phyloP scores from a whole-genome alignment of 1,284 basidiomycete genomes.

The Cutaneotrichosporon curvatum region DNA sequence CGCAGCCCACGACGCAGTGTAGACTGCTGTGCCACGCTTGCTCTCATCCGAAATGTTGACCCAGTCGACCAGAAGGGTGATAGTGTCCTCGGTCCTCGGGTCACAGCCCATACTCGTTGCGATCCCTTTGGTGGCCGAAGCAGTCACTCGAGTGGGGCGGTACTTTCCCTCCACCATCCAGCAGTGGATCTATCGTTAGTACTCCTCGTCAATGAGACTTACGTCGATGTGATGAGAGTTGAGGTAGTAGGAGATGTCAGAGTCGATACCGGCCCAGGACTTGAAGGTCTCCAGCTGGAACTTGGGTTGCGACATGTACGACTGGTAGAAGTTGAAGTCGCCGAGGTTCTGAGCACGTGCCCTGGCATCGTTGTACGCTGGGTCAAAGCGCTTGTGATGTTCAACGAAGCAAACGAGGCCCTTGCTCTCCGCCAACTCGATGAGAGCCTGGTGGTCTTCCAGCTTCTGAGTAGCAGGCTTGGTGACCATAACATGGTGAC shows the following conservation, averaged over 20 bases:
- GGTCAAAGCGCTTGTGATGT: constrained; percentile 71
- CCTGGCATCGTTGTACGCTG: constrained; percentile 80
- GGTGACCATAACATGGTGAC: constrained; percentile 81
- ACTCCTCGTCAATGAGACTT: constrained; percentile 54
- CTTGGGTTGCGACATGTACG: constrained; percentile 86
- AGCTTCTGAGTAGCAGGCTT: constrained; percentile 86
- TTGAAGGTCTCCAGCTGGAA: constrained; percentile 87
- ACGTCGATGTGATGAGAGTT: constrained; percentile 78
- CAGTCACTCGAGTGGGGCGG: constrained; percentile 71
- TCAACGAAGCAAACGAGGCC: constrained; percentile 85
- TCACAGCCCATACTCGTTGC: constrained; percentile 65
- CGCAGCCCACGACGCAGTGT: constrained; percentile 70
- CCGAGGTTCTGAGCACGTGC: constrained; percentile 68
- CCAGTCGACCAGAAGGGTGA: constrained; percentile 90
- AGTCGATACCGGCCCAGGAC: constrained; percentile 88
- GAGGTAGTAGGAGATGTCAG: constrained; percentile 82
- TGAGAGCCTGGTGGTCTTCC: constrained; percentile 69
- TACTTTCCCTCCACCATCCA: constrained; percentile 78
- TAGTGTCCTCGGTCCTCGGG: constrained; percentile 77
- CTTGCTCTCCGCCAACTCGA: constrained; percentile 63
- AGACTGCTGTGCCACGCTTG: constrained; percentile 58
- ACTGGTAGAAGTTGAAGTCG: constrained; percentile 73
- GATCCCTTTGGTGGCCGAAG: constrained; percentile 79
- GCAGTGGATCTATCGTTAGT: constrained; percentile 57
- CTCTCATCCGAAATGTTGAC: constrained; percentile 62